Percentiles rank a stretch among this genome's conserved stretches.
Conservation (phyloP, 1,284 basidiomycete species). For the Trichosporon coremiiforme region DNA sequence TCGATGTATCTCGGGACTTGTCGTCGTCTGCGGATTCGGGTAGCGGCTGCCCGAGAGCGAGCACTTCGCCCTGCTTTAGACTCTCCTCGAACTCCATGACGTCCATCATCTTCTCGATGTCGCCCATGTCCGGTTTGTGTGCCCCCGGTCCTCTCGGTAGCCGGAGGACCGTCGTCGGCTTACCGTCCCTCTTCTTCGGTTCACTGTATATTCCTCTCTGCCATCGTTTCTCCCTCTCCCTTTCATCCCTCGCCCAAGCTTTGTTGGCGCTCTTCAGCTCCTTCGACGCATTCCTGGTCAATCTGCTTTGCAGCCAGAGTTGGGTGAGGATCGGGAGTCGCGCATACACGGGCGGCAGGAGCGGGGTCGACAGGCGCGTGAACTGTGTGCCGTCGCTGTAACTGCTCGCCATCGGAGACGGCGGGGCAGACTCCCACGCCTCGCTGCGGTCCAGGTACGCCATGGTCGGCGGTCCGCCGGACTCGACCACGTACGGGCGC, state of each 20-base stretch:
- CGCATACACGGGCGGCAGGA: slow-evolving; percentile 16
- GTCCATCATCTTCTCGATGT: slow-evolving; percentile 14
- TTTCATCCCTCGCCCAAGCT: neutral
- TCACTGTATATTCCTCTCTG: neutral
- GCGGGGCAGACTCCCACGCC: neutral
- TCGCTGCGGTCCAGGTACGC: neutral
- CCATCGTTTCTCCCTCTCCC: neutral
- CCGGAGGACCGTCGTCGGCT: neutral
- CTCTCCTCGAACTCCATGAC: neutral
- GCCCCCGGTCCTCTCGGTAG: slow-evolving; percentile 3
- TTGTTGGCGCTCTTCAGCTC: neutral
- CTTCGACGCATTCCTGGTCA: neutral
- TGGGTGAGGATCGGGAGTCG: slow-evolving; percentile 6
- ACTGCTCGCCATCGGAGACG: neutral
- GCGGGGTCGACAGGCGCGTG: neutral
- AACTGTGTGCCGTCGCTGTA: neutral
- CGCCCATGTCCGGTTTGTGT: neutral
- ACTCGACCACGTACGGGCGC: neutral
- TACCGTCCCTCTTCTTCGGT: neutral
- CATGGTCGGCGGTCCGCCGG: slow-evolving; percentile 14
- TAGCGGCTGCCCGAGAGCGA: neutral
- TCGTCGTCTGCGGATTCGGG: neutral
- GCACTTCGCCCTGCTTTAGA: neutral
- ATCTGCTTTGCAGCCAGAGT: slow-evolving; percentile 13
- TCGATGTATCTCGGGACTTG: neutral